Conservation (phyloP, 1,139 yeast species). For the Meyerozyma smithsonii region DNA sequence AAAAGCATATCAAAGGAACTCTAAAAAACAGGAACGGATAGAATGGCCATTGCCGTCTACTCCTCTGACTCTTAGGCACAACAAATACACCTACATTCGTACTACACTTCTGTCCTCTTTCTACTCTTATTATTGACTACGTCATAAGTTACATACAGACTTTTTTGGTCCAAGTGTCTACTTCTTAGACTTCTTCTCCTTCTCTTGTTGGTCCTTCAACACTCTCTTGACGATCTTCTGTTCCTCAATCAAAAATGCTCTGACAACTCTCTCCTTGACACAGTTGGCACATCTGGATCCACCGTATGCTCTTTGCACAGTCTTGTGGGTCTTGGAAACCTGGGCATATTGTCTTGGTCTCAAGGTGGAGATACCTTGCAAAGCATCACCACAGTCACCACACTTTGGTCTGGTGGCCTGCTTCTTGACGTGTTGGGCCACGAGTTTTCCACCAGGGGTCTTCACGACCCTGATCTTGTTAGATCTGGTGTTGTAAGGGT, state of each 20-base stretch:
- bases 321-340: conserved; percentile 93
- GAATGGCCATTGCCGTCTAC: no score
- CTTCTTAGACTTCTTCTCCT: conserved; percentile 55
- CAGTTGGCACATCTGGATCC: conserved; percentile 98
- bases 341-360: conserved; percentile 98
- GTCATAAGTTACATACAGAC: not conserved
- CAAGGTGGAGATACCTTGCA: conserved; percentile 88
- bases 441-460: conserved; percentile 99
- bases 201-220: conserved; percentile 88
- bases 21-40: no score
- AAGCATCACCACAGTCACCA: conserved; percentile 95
- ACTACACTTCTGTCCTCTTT: not conserved
- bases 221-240: conserved; percentile 99
- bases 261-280: conserved; percentile 97
- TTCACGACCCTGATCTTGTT: conserved; percentile 98
- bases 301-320: conserved; percentile 99
- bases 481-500: conserved; percentile 93
- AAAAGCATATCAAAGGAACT: no score
- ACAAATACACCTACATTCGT: no score
- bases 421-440: conserved; percentile 97
- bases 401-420: conserved; percentile 94
- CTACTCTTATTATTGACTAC: not conserved
- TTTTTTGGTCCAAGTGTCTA: conserved; percentile 14
- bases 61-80: no score
- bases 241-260: conserved; percentile 99